Conservation (phyloP, 139 green algal species). For the Haematococcus sp. region DNA sequence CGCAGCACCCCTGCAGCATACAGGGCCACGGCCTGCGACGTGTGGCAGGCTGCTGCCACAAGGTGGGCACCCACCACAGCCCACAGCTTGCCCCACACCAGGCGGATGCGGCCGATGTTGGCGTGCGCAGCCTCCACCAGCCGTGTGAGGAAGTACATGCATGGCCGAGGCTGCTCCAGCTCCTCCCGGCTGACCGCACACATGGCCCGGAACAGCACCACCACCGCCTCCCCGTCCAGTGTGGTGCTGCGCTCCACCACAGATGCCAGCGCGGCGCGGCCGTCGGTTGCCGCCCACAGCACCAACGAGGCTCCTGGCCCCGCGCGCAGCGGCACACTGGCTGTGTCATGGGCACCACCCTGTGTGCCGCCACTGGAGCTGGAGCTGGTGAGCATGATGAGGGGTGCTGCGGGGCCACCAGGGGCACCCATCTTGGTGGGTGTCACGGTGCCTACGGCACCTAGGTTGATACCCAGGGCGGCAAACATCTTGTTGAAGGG, state of each 20-base stretch:
- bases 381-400: neutral
- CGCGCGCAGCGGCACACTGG: constrained; percentile 11
- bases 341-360: neutral
- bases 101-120: constrained; percentile 79
- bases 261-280: constrained; percentile 20
- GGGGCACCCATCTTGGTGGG: neutral
- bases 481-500: constrained; percentile 46
- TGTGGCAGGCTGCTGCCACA: constrained; percentile 75
- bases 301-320: constrained; percentile 51
- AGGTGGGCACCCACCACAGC: constrained; percentile 76
- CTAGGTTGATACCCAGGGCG: constrained; percentile 15
- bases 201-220: constrained; percentile 88
- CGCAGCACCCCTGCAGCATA: constrained; percentile 79
- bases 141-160: constrained; percentile 63
- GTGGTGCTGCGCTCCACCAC: constrained; percentile 47
- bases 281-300: constrained; percentile 53
- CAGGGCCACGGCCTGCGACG: constrained; percentile 26
- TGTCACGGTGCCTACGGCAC: neutral
- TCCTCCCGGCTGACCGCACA: constrained; percentile 82
- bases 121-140: constrained; percentile 74
- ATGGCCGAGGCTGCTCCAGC: constrained; percentile 47
- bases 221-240: constrained; percentile 87
- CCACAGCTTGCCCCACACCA: constrained; percentile 90
- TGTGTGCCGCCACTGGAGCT: too few species aligned
- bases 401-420: neutral